A percentile compares a stretch with the other conserved stretches of the same genome.
Evolutionary conservation across 2,329 filamentous ascomycete genomes (phyloP).

Genomic region (Pseudogymnoascus destructans): DNA sequence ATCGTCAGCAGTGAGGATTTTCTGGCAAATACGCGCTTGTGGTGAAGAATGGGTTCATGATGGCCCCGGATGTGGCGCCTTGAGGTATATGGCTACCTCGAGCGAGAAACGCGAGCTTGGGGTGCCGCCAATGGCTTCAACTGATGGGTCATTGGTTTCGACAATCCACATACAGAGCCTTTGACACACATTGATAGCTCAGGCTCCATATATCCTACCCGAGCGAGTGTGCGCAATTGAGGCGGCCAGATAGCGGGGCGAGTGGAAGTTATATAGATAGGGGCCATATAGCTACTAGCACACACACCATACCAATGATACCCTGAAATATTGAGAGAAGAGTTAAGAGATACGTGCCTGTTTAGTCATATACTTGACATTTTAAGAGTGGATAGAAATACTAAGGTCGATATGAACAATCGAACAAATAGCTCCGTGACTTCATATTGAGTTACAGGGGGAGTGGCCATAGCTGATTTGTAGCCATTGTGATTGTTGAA

Average conservation of each 20-base stretch:
- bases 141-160: neutral
- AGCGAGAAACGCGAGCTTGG: neutral
- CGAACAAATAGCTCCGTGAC: neutral
- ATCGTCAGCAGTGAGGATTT: neutral
- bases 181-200: neutral
- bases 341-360: neutral
- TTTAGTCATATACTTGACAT: neutral
- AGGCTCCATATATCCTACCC: too few species aligned
- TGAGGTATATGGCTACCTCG: neutral
- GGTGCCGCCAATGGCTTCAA: neutral
- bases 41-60: neutral
- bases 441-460: neutral
- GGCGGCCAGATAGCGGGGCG: neutral
- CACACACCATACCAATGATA: neutral
- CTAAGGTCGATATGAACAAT: neutral
- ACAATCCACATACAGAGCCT: neutral
- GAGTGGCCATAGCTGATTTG: neutral
- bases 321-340: neutral
- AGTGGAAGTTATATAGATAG: neutral
- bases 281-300: neutral
- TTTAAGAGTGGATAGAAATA: neutral
- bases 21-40: neutral
- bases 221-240: neutral
- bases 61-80: neutral
- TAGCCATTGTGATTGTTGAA: neutral